A percentile compares a stretch with the other conserved stretches of the same genome.
phyloP scores from a whole-genome alignment of 768 basidiomycete genomes.

The Leccinum broughii region DNA sequence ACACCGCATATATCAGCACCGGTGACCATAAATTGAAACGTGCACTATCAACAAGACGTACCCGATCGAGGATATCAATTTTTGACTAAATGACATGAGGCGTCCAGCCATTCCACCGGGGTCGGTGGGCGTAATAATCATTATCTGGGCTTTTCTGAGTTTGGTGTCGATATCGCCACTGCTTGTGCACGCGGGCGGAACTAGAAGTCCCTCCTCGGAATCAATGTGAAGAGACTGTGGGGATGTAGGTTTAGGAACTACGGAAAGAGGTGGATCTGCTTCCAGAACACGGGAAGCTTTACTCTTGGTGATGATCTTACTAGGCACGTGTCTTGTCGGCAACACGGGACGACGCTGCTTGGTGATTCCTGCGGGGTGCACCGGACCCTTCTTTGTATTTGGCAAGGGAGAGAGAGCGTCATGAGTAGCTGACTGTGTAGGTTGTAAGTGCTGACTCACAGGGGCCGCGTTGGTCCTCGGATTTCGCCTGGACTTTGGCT shows the following conservation, averaged over 20 bases:
- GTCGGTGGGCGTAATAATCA: slow-evolving; percentile 9
- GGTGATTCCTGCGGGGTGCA: slow-evolving; percentile 14
- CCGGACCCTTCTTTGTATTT: slow-evolving; percentile 18
- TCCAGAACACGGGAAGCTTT: slow-evolving; percentile 16
- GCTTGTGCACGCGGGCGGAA: slow-evolving; percentile 19
- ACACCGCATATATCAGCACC: slow-evolving; percentile 24
- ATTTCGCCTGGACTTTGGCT: slow-evolving; percentile 22
- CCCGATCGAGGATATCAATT: slow-evolving; percentile 44
- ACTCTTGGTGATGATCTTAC: slow-evolving; percentile 18
- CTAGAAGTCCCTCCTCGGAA: slow-evolving; percentile 13
- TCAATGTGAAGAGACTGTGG: slow-evolving; percentile 17
- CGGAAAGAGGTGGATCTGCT: slow-evolving; percentile 10
- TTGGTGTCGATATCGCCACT: slow-evolving; percentile 33
- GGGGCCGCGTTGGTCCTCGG: slow-evolving; percentile 27
- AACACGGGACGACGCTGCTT: slow-evolving; percentile 13
- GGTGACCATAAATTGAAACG: slow-evolving; percentile 20
- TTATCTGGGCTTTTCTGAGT: slow-evolving; percentile 17
- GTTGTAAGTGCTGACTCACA: slow-evolving; percentile 25
- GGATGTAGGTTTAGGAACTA: slow-evolving; percentile 11
- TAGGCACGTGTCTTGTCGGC: slow-evolving; percentile 18
- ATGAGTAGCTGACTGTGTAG: slow-evolving; percentile 15
- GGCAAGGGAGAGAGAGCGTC: neutral
- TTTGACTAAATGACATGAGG: slow-evolving; percentile 52
- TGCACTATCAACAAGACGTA: slow-evolving; percentile 35
- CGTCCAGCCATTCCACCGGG: slow-evolving; percentile 44